Conservation (phyloP, 2,329 filamentous ascomycete genomes). For the Claviceps arundinis region DNA sequence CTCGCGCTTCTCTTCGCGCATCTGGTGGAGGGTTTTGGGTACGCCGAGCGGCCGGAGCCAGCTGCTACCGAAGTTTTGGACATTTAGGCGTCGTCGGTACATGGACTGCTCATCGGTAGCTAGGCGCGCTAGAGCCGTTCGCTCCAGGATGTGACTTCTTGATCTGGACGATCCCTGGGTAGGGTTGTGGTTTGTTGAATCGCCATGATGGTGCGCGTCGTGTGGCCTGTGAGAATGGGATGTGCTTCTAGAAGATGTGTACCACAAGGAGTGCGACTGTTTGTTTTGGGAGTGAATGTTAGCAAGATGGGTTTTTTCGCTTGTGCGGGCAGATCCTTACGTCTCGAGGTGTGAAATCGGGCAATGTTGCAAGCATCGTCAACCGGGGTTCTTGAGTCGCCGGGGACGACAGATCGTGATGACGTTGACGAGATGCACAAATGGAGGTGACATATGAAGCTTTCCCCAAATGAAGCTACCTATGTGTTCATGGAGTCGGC, state of each 20-base stretch:
- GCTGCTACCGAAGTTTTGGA: slow-evolving; percentile 72
- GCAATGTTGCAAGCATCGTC: slow-evolving; percentile 48
- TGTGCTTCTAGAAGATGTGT: slow-evolving; percentile 48
- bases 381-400: not conserved
- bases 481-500: not conserved
- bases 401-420: not conserved
- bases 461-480: not conserved
- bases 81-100: slow-evolving; percentile 63
- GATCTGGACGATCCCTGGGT: slow-evolving; percentile 22
- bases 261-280: slow-evolving; percentile 63
- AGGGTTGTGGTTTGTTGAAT: slow-evolving; percentile 16
- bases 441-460: not conserved
- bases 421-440: not conserved
- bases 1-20: slow-evolving; percentile 81
- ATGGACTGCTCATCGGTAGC: slow-evolving; percentile 65
- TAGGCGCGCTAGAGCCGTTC: slow-evolving; percentile 54
- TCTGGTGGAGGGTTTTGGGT: slow-evolving; percentile 76
- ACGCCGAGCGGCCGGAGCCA: slow-evolving; percentile 89
- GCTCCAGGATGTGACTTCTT: slow-evolving; percentile 34
- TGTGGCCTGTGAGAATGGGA: slow-evolving; percentile 21
- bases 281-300: not conserved
- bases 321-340: slow-evolving; percentile 28
- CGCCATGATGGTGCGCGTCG: slow-evolving; percentile 19
- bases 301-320: not conserved
- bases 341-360: slow-evolving; percentile 56